These are phyloP conservation scores for Chamaecyparis obtusa DNA, from an alignment of 75 land plant species.

Conservation along the genomic window DNA sequence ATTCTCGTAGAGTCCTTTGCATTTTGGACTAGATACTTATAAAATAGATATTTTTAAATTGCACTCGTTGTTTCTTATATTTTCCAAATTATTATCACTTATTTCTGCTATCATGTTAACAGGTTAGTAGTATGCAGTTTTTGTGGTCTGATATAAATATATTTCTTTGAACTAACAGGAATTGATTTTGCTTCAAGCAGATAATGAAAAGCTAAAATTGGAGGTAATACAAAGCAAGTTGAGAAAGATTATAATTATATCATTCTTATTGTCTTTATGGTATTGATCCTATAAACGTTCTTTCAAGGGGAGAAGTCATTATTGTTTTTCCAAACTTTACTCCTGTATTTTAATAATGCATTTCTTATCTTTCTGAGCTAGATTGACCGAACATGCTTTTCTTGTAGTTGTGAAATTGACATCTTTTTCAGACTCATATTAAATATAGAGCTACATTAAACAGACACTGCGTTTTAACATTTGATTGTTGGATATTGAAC, in stretches of 20 bases:
- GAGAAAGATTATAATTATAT: background rate
- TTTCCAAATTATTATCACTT: background rate
- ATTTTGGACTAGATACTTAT: background rate
- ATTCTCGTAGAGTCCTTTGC: background rate
- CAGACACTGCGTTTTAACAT: background rate
- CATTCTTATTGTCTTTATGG: background rate
- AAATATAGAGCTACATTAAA: background rate
- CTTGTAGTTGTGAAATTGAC: background rate
- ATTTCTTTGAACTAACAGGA: slow-evolving; percentile 13
- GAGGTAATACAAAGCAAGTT: slow-evolving; percentile 16
- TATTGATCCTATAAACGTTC: background rate
- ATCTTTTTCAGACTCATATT: background rate
- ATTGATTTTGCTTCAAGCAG: slow-evolving; percentile 14
- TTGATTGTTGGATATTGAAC: background rate
- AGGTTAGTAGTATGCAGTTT: background rate
- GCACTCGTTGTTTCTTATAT: background rate
- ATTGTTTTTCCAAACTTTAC: background rate
- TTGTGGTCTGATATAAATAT: background rate
- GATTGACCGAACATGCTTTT: background rate
- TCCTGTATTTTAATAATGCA: background rate
- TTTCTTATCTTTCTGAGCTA: background rate
- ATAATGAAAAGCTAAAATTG: slow-evolving; percentile 25
- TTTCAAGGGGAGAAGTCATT: background rate
- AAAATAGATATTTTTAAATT: background rate
- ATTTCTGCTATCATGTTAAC: background rate